Evolutionary conservation across 176 grass and related monocot genomes (phyloP).

Genomic region (Ampelocalamus luodianensis): DNA sequence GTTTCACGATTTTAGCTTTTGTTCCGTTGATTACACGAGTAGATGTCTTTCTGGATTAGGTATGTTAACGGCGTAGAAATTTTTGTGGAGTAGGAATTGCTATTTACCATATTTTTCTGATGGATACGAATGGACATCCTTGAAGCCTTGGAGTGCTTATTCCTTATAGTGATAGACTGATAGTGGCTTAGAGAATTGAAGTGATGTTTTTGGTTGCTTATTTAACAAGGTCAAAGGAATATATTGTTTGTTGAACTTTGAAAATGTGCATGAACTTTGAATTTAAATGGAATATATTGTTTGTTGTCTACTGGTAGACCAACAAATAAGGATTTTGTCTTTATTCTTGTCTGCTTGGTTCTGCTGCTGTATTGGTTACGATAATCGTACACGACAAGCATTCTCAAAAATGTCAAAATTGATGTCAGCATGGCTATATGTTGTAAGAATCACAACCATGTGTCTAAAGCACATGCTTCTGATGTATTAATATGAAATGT

Average conservation of each 20-base stretch:
- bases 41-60: background rate
- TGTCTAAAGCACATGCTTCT: background rate
- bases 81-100: background rate
- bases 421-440: background rate
- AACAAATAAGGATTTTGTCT: slow-evolving; percentile 5
- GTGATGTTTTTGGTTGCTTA: slow-evolving; percentile 1
- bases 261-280: background rate
- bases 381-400: background rate
- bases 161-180: background rate
- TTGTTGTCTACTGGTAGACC: background rate
- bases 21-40: background rate
- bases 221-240: background rate
- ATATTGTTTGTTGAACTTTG: background rate
- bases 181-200: background rate
- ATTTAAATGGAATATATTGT: background rate
- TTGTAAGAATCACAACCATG: slow-evolving; percentile 1
- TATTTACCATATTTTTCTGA: background rate
- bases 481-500: slow-evolving; percentile 10
- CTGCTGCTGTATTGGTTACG: background rate
- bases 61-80: background rate
- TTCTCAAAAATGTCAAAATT: slow-evolving; percentile 4
- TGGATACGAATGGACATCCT: background rate
- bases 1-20: background rate
- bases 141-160: background rate
- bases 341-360: slow-evolving; percentile 7